These are phyloP conservation scores for Tylopilus sp. DNA, from an alignment of 768 basidiomycete species.

Conservation along the genomic window DNA sequence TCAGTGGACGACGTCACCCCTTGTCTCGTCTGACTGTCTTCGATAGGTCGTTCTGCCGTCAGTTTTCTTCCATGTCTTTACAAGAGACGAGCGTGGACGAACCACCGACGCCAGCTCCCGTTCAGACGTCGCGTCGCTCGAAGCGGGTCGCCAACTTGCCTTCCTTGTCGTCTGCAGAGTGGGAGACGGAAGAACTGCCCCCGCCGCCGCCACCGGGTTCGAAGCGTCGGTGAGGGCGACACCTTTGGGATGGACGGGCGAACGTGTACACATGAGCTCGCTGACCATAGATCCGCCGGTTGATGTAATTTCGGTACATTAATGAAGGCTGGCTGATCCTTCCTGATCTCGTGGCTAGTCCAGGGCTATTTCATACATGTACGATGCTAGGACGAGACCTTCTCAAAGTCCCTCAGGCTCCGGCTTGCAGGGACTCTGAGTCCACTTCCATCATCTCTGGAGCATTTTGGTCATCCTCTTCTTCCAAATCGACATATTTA, in stretches of 20 bases:
- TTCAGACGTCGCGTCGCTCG: slow-evolving; percentile 13
- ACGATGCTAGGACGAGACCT: too few species aligned
- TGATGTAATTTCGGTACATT: too few species aligned
- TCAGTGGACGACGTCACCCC: slow-evolving; percentile 33
- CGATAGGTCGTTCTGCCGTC: slow-evolving; percentile 19
- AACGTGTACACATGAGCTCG: too few species aligned
- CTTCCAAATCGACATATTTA: too few species aligned
- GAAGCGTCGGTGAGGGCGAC: slow-evolving; percentile 2
- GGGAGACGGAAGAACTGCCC: slow-evolving; percentile 50
- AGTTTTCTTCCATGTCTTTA: slow-evolving; percentile 32
- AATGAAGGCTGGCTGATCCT: too few species aligned
- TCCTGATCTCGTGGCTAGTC: too few species aligned
- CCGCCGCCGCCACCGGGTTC: slow-evolving; percentile 35
- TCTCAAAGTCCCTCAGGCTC: too few species aligned
- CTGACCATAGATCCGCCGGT: too few species aligned
- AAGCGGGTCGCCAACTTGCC: slow-evolving; percentile 41
- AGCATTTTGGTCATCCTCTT: too few species aligned
- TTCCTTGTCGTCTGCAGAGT: slow-evolving; percentile 46
- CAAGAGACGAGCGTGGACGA: slow-evolving; percentile 18
- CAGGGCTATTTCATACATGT: too few species aligned
- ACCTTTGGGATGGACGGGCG: not conserved
- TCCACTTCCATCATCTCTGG: too few species aligned
- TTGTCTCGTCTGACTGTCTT: not conserved
- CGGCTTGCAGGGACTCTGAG: too few species aligned
- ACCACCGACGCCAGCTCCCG: not conserved